phyloP scores from a whole-genome alignment of 306 rosid genomes.

The Gastrolobium bilobum region DNA sequence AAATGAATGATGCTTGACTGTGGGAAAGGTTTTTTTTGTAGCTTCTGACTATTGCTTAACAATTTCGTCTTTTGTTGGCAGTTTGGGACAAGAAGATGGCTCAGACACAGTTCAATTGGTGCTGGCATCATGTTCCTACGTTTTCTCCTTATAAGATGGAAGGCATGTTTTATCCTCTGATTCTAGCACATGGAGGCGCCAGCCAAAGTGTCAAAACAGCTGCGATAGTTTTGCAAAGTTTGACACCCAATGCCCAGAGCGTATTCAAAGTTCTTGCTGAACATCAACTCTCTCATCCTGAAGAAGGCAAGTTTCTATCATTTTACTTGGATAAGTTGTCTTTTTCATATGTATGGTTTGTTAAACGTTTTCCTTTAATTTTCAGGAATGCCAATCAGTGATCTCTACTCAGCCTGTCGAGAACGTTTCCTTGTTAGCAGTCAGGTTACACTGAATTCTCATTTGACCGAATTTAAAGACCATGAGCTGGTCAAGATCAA shows the following conservation, averaged over 20 bases:
- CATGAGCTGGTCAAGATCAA: constrained; percentile 89
- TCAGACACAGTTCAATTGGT: constrained; percentile 92
- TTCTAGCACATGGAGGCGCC: constrained; percentile 78
- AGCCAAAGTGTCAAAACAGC: constrained; percentile 89
- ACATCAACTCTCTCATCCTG: constrained; percentile 81
- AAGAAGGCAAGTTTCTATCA: constrained; percentile 66
- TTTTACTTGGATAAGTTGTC: constrained; percentile 39
- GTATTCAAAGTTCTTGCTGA: constrained; percentile 94
- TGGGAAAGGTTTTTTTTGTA: constrained; percentile 12
- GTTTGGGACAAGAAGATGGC: constrained; percentile 99
- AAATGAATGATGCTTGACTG: constrained; percentile 30
- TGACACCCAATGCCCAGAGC: constrained; percentile 94
- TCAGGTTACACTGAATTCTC: constrained; percentile 85
- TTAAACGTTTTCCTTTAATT: not conserved
- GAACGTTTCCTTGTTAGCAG: constrained; percentile 89
- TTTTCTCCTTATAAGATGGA: constrained; percentile 83
- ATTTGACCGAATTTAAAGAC: constrained; percentile 92
- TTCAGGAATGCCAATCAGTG: constrained; percentile 83
- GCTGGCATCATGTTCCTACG: constrained; percentile 95
- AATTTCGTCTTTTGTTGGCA: constrained; percentile 49
- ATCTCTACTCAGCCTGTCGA: constrained; percentile 75
- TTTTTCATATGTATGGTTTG: not conserved
- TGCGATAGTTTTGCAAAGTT: constrained; percentile 83
- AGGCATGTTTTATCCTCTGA: constrained; percentile 84
- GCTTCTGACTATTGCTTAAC: constrained; percentile 38